Evolutionary conservation across 1,284 basidiomycete genomes (phyloP), one percentile per base, ranked within the genome.

Genomic region (Cutaneotrichosporon sp.): DNA sequence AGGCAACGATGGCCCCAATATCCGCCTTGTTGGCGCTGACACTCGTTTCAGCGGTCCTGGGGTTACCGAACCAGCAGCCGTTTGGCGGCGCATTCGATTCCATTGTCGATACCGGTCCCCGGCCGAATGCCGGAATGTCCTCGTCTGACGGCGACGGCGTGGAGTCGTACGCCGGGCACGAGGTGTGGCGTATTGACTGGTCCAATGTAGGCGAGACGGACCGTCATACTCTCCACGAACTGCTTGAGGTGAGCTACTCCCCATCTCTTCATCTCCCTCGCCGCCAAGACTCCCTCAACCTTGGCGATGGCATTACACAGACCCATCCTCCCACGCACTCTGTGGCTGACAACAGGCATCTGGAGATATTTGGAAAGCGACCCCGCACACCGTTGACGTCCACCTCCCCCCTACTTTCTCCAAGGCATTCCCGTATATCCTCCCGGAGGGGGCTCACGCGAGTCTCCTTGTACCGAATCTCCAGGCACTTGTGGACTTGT

Each of bases 311-410:
- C n/a, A n/a, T n/a, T n/a, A n/a, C n/a, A n/a, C n/a, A n/a, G n/a
- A n/a, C n/a, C n/a, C n/a, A n/a, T n/a, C n/a, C n/a, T n/a, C n/a
- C n/a, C n/a, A n/a, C n/a, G n/a, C n/a, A n/a, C n/a, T n/a, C 9
- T 25, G 14, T 2, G 4, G n/a, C 46, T 47, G 12, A 47, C 14
- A 2, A 11, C 27, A 49, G 46, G 10, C 24, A 12, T 5, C 35
- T 4, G 46, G 27, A 11, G 75, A 76, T 50, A 54, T 76, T 22
- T 76, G 75, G 75, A 61, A 61, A 24, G 51, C 61, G 3, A 62
- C 71, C 1, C 48, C 55, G 1, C 38, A 55, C 5, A 49, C 54
- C 12, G 31, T 73, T 46, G 71, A 73, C 53, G 27, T 74, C 34
- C 63, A 64, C 32, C 38, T 75, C 3, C 52, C 17, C 12, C 59